Evolutionary conservation across 169 alveolate genomes (phyloP).

Genomic region (Plasmodium cynomolgi): DNA sequence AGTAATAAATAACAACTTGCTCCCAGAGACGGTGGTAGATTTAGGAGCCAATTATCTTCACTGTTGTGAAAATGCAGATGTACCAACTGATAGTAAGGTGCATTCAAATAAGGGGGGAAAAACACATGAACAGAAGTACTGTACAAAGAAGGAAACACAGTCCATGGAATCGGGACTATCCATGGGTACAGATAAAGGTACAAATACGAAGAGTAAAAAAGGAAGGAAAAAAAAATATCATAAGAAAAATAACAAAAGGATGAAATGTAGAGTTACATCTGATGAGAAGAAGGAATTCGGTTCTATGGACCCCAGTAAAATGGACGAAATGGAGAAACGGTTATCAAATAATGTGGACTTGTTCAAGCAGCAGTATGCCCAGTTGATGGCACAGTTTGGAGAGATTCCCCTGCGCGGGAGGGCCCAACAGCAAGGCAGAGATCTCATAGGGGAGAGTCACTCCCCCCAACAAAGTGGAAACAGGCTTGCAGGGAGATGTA

Average conservation of each 20-base stretch:
- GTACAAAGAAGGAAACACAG: background rate
- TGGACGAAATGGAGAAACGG: background rate
- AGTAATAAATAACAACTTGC: conserved; percentile 32
- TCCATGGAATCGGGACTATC: background rate
- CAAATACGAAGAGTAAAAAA: background rate
- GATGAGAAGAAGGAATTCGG: background rate
- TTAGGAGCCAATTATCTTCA: conserved; percentile 86
- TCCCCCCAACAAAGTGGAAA: background rate
- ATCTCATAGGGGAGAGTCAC: background rate
- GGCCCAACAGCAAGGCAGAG: background rate
- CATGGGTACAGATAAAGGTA: background rate
- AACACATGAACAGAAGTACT: background rate
- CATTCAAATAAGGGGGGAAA: background rate
- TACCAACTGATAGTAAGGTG: background rate
- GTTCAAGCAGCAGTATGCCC: conserved; percentile 16
- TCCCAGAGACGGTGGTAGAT: conserved; percentile 76
- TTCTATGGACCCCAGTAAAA: background rate
- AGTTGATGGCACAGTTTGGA: background rate
- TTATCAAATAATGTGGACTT: background rate
- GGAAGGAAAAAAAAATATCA: background rate
- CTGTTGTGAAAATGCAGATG: conserved; percentile 76
- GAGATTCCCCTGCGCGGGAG: background rate
- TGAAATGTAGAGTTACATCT: background rate
- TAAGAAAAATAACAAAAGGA: background rate
- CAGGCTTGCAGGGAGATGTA: background rate